Conservation (phyloP, 768 basidiomycete genomes). For the Cystobasidium tubakii region DNA sequence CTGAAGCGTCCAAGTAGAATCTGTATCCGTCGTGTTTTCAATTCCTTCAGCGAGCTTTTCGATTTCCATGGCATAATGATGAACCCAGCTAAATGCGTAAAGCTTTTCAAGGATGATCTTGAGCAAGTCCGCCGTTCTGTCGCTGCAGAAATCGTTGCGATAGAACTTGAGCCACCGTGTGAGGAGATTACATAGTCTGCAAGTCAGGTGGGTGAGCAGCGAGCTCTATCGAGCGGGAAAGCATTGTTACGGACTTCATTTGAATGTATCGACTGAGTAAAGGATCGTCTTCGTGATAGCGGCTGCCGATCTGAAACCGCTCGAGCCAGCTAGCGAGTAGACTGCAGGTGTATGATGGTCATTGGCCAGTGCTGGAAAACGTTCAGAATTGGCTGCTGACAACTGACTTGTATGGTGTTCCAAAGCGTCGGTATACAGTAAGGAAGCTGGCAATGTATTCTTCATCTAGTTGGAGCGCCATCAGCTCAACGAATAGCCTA, state of each 20-base stretch:
- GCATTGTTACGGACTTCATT: conserved; percentile 39
- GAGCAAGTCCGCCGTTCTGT: conserved; percentile 36
- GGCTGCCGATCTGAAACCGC: conserved; percentile 41
- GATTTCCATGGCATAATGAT: conserved; percentile 45
- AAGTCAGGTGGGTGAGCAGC: not conserved
- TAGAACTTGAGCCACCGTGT: conserved; percentile 43
- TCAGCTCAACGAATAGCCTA: too few species aligned
- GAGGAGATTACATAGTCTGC: conserved; percentile 43
- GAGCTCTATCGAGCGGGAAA: not conserved
- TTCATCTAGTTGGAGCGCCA: conserved; percentile 40
- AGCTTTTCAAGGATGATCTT: conserved; percentile 40
- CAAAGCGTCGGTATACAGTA: conserved; percentile 45
- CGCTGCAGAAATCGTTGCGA: conserved; percentile 44
- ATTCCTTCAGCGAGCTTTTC: conserved; percentile 37
- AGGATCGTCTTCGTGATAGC: conserved; percentile 38
- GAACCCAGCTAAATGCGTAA: conserved; percentile 41
- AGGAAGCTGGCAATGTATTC: conserved; percentile 44
- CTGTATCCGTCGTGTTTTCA: conserved; percentile 29
- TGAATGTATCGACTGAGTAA: conserved; percentile 44
- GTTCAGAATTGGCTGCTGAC: too few species aligned
- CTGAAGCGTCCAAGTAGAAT: conserved; percentile 42
- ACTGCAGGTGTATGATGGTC: too few species aligned
- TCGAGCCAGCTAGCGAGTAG: conserved; percentile 43
- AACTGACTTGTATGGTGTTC: conserved; percentile 39
- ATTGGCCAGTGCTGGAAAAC: too few species aligned